phyloP scores from a whole-genome alignment of 2,329 filamentous ascomycete species.

The Capronia americana region DNA sequence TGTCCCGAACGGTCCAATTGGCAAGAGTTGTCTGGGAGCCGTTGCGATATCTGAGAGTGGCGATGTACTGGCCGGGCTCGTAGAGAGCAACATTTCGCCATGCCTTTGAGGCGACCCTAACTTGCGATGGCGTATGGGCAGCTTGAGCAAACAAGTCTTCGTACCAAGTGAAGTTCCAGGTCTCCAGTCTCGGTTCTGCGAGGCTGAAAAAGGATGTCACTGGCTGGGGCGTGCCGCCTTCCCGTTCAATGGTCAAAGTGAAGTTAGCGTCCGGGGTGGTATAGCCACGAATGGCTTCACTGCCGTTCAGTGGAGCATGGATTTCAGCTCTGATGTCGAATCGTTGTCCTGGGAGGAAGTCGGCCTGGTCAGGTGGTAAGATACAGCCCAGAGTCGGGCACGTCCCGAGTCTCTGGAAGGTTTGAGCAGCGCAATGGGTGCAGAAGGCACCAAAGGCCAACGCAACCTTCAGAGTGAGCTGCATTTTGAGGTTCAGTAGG shows the following conservation, averaged over 20 bases:
- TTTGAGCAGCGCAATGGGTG: conserved; percentile 51
- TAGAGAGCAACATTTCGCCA: conserved; percentile 78
- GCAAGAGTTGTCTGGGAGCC: conserved; percentile 70
- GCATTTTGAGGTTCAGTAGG: conserved; percentile 20
- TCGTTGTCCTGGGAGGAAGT: conserved; percentile 82
- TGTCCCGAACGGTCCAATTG: conserved; percentile 76
- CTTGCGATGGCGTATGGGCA: conserved; percentile 70
- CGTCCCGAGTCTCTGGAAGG: conserved; percentile 62
- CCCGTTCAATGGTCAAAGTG: conserved; percentile 70
- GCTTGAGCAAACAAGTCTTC: conserved; percentile 82
- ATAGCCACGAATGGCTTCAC: conserved; percentile 74
- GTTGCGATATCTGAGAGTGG: conserved; percentile 77
- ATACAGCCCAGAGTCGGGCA: conserved; percentile 64
- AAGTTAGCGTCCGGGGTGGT: conserved; percentile 76
- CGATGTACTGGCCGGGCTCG: conserved; percentile 79
- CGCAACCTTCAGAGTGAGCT: conserved; percentile 26
- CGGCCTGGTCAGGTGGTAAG: conserved; percentile 68
- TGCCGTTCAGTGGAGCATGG: conserved; percentile 80
- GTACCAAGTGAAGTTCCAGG: conserved; percentile 83
- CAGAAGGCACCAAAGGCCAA: conserved; percentile 31
- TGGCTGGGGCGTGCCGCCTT: conserved; percentile 59
- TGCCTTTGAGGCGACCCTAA: conserved; percentile 80
- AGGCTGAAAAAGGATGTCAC: conserved; percentile 73
- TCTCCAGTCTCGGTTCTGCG: conserved; percentile 74
- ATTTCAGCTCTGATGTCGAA: conserved; percentile 86